phyloP scores from a whole-genome alignment of 257 asterid species.

The Ilex aquifolium region DNA sequence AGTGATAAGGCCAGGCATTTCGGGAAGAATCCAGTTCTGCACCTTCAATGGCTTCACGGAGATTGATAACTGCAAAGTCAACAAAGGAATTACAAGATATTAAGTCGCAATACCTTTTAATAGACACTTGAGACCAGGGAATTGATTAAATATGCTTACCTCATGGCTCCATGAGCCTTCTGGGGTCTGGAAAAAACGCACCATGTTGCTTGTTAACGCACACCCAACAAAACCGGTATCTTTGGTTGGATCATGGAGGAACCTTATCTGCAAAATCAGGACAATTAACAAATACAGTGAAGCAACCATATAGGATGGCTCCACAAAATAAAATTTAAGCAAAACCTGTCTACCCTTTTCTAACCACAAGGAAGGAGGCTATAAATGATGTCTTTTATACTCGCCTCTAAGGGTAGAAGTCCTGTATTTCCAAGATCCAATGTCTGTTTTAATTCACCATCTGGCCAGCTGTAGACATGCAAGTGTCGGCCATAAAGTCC shows the following conservation, averaged over 20 bases:
- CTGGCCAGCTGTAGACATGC: conserved; percentile 96
- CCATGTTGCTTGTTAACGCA: conserved; percentile 85
- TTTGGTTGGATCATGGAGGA: conserved; percentile 81
- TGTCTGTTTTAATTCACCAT: conserved; percentile 81
- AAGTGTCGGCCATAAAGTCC: conserved; percentile 91
- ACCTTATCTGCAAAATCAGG: conserved; percentile 45
- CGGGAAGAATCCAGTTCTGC: conserved; percentile 82
- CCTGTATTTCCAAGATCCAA: conserved; percentile 94
- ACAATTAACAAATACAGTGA: too few relatives aligned
- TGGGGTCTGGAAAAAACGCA: conserved; percentile 72
- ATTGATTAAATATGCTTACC: conserved; percentile 32
- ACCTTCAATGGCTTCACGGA: conserved; percentile 72
- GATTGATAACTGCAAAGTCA: conserved; percentile 37
- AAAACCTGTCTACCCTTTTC: too few relatives aligned
- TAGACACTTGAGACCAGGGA: not conserved
- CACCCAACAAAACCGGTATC: conserved; percentile 91
- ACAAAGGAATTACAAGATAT: too few relatives aligned
- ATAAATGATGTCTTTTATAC: not conserved
- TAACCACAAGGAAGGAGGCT: too few relatives aligned
- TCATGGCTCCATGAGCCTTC: conserved; percentile 85
- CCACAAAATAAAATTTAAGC: too few relatives aligned
- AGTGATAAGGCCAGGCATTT: conserved; percentile 85
- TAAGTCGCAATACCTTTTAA: not conserved
- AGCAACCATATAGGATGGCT: too few relatives aligned
- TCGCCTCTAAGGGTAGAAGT: conserved; percentile 87